These are phyloP conservation scores for Wickerhamomyces silvicola DNA, from an alignment of 805 yeast genomes.

Conservation along the genomic window DNA sequence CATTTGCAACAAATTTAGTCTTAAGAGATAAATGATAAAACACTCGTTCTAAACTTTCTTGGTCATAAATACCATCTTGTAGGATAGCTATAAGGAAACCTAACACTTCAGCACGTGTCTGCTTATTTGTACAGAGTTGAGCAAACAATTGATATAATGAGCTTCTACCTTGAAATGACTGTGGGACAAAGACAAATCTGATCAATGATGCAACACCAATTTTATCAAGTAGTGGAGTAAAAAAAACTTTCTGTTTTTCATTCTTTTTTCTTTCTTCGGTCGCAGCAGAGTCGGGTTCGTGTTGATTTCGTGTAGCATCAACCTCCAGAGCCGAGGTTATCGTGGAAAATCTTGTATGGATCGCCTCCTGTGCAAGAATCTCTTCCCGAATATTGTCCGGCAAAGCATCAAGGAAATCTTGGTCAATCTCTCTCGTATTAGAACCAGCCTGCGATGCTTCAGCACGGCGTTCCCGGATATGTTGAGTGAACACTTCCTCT, in stretches of 20 bases:
- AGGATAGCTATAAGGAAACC: slow-evolving; percentile 60
- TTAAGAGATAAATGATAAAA: slow-evolving; percentile 51
- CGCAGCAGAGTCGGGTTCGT: slow-evolving; percentile 6
- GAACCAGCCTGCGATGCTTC: slow-evolving; percentile 40
- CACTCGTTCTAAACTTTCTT: slow-evolving; percentile 52
- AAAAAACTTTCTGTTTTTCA: slow-evolving; percentile 35
- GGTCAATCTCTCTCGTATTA: slow-evolving; percentile 61
- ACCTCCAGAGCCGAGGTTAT: slow-evolving; percentile 14
- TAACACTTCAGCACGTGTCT: slow-evolving; percentile 69
- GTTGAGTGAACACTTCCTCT: slow-evolving; percentile 85
- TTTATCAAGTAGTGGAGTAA: slow-evolving; percentile 67
- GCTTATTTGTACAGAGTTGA: slow-evolving; percentile 68
- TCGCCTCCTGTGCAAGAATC: slow-evolving; percentile 50
- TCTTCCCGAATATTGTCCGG: slow-evolving; percentile 63
- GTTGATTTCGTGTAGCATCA: slow-evolving; percentile 7
- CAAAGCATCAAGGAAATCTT: slow-evolving; percentile 72
- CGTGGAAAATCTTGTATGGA: slow-evolving; percentile 30
- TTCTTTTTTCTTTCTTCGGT: slow-evolving; percentile 18
- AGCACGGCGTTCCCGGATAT: slow-evolving; percentile 66
- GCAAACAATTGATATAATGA: slow-evolving; percentile 58
- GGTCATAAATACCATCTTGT: slow-evolving; percentile 67
- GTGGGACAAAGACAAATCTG: slow-evolving; percentile 68
- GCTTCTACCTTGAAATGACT: slow-evolving; percentile 55
- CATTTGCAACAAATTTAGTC: slow-evolving; percentile 29
- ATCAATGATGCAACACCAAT: slow-evolving; percentile 69